Evolutionary conservation across 2,329 filamentous ascomycete species (phyloP).

Genomic region (Neofusicoccum laricinum): DNA sequence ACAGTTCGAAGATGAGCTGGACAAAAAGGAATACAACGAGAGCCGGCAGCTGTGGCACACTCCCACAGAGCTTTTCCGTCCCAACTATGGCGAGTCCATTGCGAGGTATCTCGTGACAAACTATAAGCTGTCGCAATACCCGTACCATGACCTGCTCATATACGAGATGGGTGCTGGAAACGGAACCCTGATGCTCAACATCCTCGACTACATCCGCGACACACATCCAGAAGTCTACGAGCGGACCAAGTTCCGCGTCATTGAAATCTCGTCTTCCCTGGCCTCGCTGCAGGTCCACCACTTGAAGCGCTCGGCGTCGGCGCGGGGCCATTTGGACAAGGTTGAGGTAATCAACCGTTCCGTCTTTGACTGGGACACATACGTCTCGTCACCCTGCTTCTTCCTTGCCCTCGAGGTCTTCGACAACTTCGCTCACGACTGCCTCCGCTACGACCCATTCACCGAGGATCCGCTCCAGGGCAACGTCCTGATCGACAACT

Average conservation of each 20-base stretch:
- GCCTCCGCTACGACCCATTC: conserved; percentile 80
- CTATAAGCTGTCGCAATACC: conserved; percentile 90
- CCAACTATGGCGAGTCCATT: conserved; percentile 95
- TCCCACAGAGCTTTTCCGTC: conserved; percentile 92
- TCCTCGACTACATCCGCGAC: conserved; percentile 91
- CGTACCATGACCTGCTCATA: conserved; percentile 94
- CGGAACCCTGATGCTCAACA: conserved; percentile 96
- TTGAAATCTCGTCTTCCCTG: conserved; percentile 85
- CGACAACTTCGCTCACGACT: conserved; percentile 96
- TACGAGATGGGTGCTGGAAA: conserved; percentile 99
- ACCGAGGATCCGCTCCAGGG: conserved; percentile 85
- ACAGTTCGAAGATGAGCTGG: conserved; percentile 85
- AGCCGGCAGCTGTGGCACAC: conserved; percentile 97
- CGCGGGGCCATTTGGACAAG: conserved; percentile 74
- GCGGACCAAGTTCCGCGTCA: conserved; percentile 89
- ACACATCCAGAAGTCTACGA: conserved; percentile 89
- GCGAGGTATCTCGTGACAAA: conserved; percentile 95
- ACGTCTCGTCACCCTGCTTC: conserved; percentile 91
- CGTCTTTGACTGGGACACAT: conserved; percentile 89
- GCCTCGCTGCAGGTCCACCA: conserved; percentile 74
- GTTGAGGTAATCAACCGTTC: conserved; percentile 94
- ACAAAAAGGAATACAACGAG: conserved; percentile 67
- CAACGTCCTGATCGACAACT: conserved; percentile 76
- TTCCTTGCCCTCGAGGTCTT: conserved; percentile 98
- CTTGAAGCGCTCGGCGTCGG: conserved; percentile 63